phyloP scores from a whole-genome alignment of 139 green algal species.

The Micromonas commoda region DNA sequence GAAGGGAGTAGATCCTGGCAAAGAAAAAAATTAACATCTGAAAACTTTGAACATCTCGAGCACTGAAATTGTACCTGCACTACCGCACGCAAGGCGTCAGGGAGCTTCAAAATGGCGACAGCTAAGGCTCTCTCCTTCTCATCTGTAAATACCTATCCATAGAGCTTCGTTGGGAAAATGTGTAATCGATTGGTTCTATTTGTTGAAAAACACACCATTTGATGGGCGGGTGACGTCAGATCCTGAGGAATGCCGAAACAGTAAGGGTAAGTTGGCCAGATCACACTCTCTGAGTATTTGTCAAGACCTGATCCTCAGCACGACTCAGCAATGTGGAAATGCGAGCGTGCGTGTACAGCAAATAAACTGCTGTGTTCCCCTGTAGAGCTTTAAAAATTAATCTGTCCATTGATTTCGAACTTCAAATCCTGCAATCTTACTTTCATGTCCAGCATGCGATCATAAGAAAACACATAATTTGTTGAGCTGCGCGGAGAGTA shows the following conservation, averaged over 20 bases:
- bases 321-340: conserved; percentile 42
- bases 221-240: no score
- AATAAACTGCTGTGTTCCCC: conserved; percentile 97
- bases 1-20: conserved; percentile 7
- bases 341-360: conserved; percentile 93
- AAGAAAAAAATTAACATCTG: background rate
- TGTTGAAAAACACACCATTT: background rate
- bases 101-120: conserved; percentile 30
- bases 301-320: background rate
- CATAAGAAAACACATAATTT: conserved; percentile 94
- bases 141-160: background rate
- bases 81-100: conserved; percentile 22
- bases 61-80: background rate
- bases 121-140: conserved; percentile 27
- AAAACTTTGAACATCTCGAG: conserved; percentile 3
- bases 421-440: conserved; percentile 30
- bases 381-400: no score
- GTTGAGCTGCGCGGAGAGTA: background rate
- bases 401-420: no score
- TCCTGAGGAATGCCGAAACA: no score
- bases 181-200: background rate
- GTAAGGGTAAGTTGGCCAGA: no score
- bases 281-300: no score
- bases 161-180: background rate
- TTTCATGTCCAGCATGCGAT: conserved; percentile 86